These are phyloP conservation scores for Quercus lobata DNA, from an alignment of 331 rosid genomes.

Conservation along the genomic window DNA sequence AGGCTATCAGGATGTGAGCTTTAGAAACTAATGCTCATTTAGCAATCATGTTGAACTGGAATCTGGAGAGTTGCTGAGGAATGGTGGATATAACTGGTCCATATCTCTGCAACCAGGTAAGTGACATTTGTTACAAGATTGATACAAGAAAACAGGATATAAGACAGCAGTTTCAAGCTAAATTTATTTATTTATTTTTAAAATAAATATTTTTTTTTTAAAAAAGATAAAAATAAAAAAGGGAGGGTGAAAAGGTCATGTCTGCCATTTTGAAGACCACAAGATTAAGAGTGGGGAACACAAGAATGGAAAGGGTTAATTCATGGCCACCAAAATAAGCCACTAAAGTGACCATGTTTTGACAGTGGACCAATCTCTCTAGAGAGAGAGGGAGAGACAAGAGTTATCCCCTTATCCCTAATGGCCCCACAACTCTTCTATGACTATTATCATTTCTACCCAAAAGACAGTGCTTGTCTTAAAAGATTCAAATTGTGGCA, in stretches of 20 bases:
- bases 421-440: neutral
- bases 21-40: constrained; percentile 35
- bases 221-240: neutral
- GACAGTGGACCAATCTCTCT: neutral
- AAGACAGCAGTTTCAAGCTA: neutral
- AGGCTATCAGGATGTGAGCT: constrained; percentile 14
- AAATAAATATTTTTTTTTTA: too few species aligned
- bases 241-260: neutral
- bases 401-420: neutral
- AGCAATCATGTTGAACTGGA: constrained; percentile 96
- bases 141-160: neutral
- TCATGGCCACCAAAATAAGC: too few species aligned
- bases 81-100: constrained; percentile 98
- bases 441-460: neutral
- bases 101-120: constrained; percentile 66
- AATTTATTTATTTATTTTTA: too few species aligned
- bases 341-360: neutral
- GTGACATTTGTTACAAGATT: constrained; percentile 2
- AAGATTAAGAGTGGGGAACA: neutral
- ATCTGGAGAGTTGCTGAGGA: constrained; percentile 97
- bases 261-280: neutral
- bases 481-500: neutral
- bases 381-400: too few species aligned
- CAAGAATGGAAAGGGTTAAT: neutral
- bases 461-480: neutral